Conservation (phyloP, 169 alveolate species). For the Nephromyces sp. region DNA sequence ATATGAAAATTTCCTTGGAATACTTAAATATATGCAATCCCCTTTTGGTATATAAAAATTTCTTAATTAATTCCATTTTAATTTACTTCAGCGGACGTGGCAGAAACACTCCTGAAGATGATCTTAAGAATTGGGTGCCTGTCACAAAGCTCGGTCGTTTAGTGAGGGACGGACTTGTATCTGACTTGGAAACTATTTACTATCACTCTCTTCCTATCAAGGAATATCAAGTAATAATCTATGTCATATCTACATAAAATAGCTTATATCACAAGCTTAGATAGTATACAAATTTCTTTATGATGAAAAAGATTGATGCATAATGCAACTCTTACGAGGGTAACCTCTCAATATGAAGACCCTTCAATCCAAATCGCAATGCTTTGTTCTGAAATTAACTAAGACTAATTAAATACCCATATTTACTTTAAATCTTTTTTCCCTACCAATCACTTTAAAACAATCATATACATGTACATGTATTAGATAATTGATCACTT, state of each 20-base stretch:
- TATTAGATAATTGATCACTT: slow-evolving; percentile 74
- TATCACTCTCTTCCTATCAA: slow-evolving; percentile 96
- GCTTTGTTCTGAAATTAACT: slow-evolving; percentile 6
- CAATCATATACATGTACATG: not conserved
- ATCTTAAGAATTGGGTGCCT: slow-evolving; percentile 95
- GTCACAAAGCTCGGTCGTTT: slow-evolving; percentile 98
- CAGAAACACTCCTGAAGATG: slow-evolving; percentile 82
- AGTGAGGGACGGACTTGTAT: slow-evolving; percentile 90
- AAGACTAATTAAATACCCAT: too few relatives aligned
- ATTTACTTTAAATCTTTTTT: too few relatives aligned
- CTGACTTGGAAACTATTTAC: slow-evolving; percentile 95
- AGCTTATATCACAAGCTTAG: too few relatives aligned
- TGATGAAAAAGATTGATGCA: not conserved
- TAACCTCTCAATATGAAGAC: too few relatives aligned
- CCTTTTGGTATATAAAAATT: not conserved
- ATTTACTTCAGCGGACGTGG: slow-evolving; percentile 44
- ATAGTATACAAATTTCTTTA: not conserved
- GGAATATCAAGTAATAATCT: slow-evolving; percentile 85
- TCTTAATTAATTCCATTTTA: not conserved
- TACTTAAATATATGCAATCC: not conserved
- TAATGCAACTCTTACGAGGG: not conserved
- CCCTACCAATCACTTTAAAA: too few relatives aligned
- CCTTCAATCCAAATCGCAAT: not conserved
- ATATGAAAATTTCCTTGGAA: not conserved
- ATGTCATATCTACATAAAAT: too few relatives aligned